Evolutionary conservation across 225 moss, liverwort and hornwort genomes (phyloP), one percentile per base, ranked within the genome.

Genomic region (Physcomitrellopsis africana): DNA sequence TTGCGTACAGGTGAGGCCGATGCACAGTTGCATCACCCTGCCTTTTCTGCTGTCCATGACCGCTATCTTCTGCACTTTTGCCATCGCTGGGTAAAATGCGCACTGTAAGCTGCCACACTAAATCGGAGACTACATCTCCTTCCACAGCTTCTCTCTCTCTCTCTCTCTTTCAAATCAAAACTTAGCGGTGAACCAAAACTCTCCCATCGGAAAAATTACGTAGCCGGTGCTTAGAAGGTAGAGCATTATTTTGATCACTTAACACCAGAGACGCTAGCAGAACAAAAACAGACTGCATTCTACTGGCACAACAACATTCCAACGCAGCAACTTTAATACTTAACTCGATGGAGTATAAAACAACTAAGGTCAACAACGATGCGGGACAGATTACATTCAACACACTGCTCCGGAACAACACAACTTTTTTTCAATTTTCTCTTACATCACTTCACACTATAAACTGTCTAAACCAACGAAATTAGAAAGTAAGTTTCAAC

Each of bases 41-140:
- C 24, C 77, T 65, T 70, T 66, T 74, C n/a, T 67, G 81, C 12
- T 73, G 75, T 52, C 73, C 80, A 46, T 77, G 44, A 9, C 66
- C 72, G 41, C 80, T 86, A 77, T 81, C 80, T 68, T 79, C 86
- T 24, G 68, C 81, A 15, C 72, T 60, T 72, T 70, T 80, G n/a
- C 54, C 81, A 8, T 70, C 77, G 55, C 80, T 82, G 42, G 97
- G 93, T 67, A 99, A 87, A 48, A 93, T 82, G 53, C 95, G 91
- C 60, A 82, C 89, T 14, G 93, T 93, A 32, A 99, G 92, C 86
- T 99, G 94, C 89, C 82, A 89, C 72, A 99, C 95, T 77, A 99
- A 89, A 92, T 90, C 92, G 7, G 90, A 82, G n/a, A 99, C 93
- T 27, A 84, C 90, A 72, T 95, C 97, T 32, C 90, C 93, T 77